phyloP scores from a whole-genome alignment of 2,329 filamentous ascomycete species.

The Aspergillus awamori region DNA sequence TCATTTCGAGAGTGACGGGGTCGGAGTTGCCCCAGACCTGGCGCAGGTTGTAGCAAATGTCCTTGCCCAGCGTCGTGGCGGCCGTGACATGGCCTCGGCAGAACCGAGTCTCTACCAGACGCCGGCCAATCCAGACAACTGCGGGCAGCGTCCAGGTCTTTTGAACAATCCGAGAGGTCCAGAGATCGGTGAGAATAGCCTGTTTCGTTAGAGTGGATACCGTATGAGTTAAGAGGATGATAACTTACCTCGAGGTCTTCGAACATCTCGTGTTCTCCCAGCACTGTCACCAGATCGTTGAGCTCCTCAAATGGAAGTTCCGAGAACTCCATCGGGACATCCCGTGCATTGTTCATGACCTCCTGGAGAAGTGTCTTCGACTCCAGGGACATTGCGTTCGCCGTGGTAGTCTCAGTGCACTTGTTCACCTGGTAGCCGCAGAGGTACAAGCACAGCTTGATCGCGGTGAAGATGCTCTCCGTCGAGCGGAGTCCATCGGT shows the following conservation, averaged over 20 bases:
- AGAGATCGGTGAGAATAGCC: constrained; percentile 48
- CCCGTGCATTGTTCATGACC: constrained; percentile 34
- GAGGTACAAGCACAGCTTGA: constrained; percentile 42
- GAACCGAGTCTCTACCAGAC: constrained; percentile 57
- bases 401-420: constrained; percentile 31
- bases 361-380: constrained; percentile 40
- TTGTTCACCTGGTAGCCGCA: constrained; percentile 37
- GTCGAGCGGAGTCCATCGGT: constrained; percentile 36
- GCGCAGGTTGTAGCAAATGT: constrained; percentile 59
- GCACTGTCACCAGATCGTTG: constrained; percentile 41
- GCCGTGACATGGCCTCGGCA: constrained; percentile 50
- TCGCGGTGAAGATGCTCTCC: constrained; percentile 39
- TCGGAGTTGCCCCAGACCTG: constrained; percentile 56
- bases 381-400: constrained; percentile 35
- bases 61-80: constrained; percentile 53
- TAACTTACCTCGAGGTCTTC: constrained; percentile 37
- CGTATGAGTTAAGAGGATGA: background rate
- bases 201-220: constrained; percentile 5
- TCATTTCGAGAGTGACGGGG: constrained; percentile 53
- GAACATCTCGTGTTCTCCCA: constrained; percentile 44
- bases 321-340: constrained; percentile 37
- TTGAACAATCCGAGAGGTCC: constrained; percentile 52
- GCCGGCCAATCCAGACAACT: constrained; percentile 56
- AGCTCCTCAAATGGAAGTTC: constrained; percentile 40
- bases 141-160: constrained; percentile 50